These are phyloP conservation scores for Psilocybe azurescens DNA, from an alignment of 768 basidiomycete species.

Conservation along the genomic window DNA sequence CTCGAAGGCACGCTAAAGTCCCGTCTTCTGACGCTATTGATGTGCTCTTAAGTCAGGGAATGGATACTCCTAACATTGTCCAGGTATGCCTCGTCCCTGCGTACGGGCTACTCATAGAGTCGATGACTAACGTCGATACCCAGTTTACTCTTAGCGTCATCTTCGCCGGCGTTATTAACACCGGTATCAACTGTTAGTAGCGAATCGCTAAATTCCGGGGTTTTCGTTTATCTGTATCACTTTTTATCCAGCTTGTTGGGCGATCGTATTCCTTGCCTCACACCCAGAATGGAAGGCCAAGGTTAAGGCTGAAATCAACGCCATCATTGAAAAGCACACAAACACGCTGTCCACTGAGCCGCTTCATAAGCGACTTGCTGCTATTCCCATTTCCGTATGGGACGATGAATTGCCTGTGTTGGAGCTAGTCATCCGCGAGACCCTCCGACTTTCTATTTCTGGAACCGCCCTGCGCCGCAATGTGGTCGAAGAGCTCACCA, in stretches of 20 bases:
- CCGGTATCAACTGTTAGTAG: constrained; percentile 36
- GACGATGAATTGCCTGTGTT: constrained; percentile 45
- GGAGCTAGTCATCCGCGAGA: constrained; percentile 45
- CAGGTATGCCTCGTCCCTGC: constrained; percentile 19
- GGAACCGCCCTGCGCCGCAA: constrained; percentile 41
- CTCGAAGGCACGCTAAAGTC: constrained; percentile 28
- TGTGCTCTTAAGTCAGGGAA: constrained; percentile 35
- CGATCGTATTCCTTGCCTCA: constrained; percentile 36
- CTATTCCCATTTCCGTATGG: constrained; percentile 43
- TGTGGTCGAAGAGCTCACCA: constrained; percentile 31
- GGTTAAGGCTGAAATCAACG: constrained; percentile 35
- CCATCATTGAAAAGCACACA: constrained; percentile 35
- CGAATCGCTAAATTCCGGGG: constrained; percentile 10
- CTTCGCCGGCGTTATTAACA: constrained; percentile 42
- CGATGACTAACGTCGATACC: background rate
- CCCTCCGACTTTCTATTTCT: constrained; percentile 37
- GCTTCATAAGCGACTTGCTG: constrained; percentile 38
- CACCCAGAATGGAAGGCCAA: constrained; percentile 42
- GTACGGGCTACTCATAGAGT: too few relatives aligned
- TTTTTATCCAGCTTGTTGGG: constrained; percentile 39
- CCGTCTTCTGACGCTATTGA: constrained; percentile 40
- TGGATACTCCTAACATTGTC: constrained; percentile 31
- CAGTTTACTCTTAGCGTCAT: constrained; percentile 38
- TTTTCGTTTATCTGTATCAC: too few relatives aligned
- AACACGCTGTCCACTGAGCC: constrained; percentile 30